phyloP scores from a whole-genome alignment of 176 grass and related monocot species.

The Cocos nucifera region DNA sequence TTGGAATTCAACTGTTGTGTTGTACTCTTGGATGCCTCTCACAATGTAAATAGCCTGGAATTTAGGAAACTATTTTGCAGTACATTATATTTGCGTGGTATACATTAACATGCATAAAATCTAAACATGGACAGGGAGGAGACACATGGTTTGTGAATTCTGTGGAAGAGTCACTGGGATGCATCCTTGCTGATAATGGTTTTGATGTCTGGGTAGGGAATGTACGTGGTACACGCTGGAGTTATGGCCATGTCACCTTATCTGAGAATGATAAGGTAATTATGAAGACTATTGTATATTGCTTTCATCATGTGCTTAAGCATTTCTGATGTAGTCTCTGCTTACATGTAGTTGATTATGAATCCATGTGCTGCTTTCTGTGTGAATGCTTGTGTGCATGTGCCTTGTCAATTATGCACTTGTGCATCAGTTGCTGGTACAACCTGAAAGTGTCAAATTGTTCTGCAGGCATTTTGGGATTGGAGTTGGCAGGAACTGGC shows the following conservation, averaged over 20 bases:
- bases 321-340: no score
- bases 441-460: neutral
- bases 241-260: slow-evolving; percentile 62
- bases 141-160: slow-evolving; percentile 91
- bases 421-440: neutral
- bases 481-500: slow-evolving; percentile 98
- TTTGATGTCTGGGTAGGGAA: slow-evolving; percentile 98
- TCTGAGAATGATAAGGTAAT: slow-evolving; percentile 80
- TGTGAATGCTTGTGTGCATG: no score
- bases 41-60: no score
- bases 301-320: neutral
- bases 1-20: neutral
- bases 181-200: slow-evolving; percentile 89
- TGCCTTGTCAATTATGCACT: no score
- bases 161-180: slow-evolving; percentile 63
- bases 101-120: neutral
- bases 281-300: slow-evolving; percentile 1
- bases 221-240: slow-evolving; percentile 76
- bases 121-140: slow-evolving; percentile 48
- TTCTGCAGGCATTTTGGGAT: slow-evolving; percentile 85
- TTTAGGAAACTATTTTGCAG: no score
- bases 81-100: no score
- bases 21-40: no score
- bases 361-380: no score
- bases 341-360: no score